phyloP scores from a whole-genome alignment of 805 yeast genomes.

The Myxozyma nipponensis region DNA sequence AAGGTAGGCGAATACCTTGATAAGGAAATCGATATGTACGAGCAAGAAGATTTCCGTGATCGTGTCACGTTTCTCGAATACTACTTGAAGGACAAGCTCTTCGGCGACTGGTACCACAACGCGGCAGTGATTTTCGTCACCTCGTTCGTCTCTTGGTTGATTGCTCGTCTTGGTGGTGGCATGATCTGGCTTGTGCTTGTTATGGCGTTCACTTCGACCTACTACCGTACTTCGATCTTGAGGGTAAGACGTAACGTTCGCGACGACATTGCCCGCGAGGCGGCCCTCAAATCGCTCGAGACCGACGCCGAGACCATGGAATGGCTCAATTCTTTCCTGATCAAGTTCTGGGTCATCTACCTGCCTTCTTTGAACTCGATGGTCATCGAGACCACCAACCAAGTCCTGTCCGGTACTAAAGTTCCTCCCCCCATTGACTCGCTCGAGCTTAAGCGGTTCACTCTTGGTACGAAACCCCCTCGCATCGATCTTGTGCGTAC shows the following conservation, averaged over 20 bases:
- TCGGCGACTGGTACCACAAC: slow-evolving; percentile 96
- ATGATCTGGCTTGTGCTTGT: slow-evolving; percentile 78
- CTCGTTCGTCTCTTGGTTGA: slow-evolving; percentile 67
- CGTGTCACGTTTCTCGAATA: slow-evolving; percentile 71
- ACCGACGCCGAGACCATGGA: slow-evolving; percentile 91
- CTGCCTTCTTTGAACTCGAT: slow-evolving; percentile 88
- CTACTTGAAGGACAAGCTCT: slow-evolving; percentile 66
- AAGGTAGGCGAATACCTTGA: slow-evolving; percentile 17
- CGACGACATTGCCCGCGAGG: slow-evolving; percentile 80
- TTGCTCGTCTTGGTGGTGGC: slow-evolving; percentile 74
- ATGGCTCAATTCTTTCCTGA: slow-evolving; percentile 87
- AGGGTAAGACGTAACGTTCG: slow-evolving; percentile 71
- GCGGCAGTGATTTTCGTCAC: slow-evolving; percentile 67
- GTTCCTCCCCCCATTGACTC: slow-evolving; percentile 84
- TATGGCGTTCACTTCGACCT: slow-evolving; percentile 55
- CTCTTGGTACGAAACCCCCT: slow-evolving; percentile 94
- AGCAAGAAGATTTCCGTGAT: slow-evolving; percentile 21
- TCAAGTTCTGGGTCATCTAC: slow-evolving; percentile 84
- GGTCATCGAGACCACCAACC: slow-evolving; percentile 81
- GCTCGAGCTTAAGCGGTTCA: slow-evolving; percentile 51
- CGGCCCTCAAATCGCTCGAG: slow-evolving; percentile 75
- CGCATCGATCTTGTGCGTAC: slow-evolving; percentile 88
- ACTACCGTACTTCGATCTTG: slow-evolving; percentile 79
- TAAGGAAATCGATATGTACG: slow-evolving; percentile 8
- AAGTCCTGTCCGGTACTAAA: slow-evolving; percentile 63